Evolutionary conservation across 2,329 filamentous ascomycete genomes (phyloP), one percentile per base, ranked within the genome.

Genomic region (Sporothrix globosa): DNA sequence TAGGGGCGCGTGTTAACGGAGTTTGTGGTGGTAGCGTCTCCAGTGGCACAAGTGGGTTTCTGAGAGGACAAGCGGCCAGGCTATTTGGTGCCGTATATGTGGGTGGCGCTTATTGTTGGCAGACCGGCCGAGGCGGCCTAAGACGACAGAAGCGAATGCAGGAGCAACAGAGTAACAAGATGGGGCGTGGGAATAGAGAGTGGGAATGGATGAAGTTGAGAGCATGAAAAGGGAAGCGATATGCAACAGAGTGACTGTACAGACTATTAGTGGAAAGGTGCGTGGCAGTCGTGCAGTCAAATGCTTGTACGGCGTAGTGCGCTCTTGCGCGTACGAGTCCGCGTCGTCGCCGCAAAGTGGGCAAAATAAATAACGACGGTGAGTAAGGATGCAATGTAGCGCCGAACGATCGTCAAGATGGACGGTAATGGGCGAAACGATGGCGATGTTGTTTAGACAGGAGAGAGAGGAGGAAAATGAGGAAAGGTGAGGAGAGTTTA

Each of bases 31-130:
- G 24, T 54, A 27, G 27, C 21, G 53, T 30, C 27, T 30, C 2
- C 27, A 54, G 52, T 54, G 58, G 58, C 34, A 13, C 19, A 44
- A 50, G 21, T n/a, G 46, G 46, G 46, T 44, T 44, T 44, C 17
- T 50, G 46, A 19, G 30, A 58, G 54, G 54, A 39, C 54, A 58
- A 58, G 24, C 27, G 63, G 13, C 48, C 65, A n/a, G 67, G 54
- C 67, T 39, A 63, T 50, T 60, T 58, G 44, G 27, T 44, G 30
- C 53, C 44, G 24, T 30, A 52, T 24, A 34, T 44, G 53, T 54
- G 61, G 60, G 68, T 70, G 69, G 69, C 69, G 69, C 69, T 68
- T 70, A 70, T 56, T 70, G 69, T 53, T 67, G 69, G 69, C 69
- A 67, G 67, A 24, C 61, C 52, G 41, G 69, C 60, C 61, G 24